Evolutionary conservation across 1,139 yeast species (phyloP), one percentile per base, ranked within the genome.

Genomic region (Schwanniomyces etchellsii): DNA sequence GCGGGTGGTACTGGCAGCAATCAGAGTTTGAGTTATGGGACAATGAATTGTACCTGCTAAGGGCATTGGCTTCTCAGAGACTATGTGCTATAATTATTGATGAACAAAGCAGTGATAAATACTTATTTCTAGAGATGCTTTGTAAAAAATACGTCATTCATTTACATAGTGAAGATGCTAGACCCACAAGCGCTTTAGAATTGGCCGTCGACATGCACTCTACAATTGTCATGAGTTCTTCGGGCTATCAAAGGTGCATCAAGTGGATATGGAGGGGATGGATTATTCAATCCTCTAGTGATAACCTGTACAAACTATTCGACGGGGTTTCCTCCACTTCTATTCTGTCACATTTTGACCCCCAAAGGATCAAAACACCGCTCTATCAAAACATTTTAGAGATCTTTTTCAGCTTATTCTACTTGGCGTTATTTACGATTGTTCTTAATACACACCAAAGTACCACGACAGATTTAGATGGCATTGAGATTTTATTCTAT

Each of bases 181-280:
- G 53, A 5, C 89, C 95, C 0, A 59, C 67, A 12, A 81, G 76
- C 52, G 94, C 88, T 0, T 60, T 86, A 43, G 96, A 86, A 49
- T 52, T 85, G 47, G 95, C 95, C 0, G 89, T 84, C 16, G 95
- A 86, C 50, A 75, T 79, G 73, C 95, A 86, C 46, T 76, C 85
- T 7, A 81, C 91, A 10, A 67, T 71, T 13, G 79, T 85, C 13
- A 83, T 86, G 45, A 78, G 86, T 0, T 75, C 93, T 0, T 60
- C 81, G 3, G 95, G 95, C 0, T 86, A 77, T 52, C 95, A 86
- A 54, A 62, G 95, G 35, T 84, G 95, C 59, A 73, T 84, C 48
- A 78, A 80, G 43, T 86, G 95, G 95, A 57, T 86, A 32, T 86
- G 96, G 96, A 64, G 89, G 37, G 96, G 96, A 14, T 85, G 95